Base-by-base conservation (phyloP, 108 stramenopile species). In the Skeletonema menzelii region DNA sequence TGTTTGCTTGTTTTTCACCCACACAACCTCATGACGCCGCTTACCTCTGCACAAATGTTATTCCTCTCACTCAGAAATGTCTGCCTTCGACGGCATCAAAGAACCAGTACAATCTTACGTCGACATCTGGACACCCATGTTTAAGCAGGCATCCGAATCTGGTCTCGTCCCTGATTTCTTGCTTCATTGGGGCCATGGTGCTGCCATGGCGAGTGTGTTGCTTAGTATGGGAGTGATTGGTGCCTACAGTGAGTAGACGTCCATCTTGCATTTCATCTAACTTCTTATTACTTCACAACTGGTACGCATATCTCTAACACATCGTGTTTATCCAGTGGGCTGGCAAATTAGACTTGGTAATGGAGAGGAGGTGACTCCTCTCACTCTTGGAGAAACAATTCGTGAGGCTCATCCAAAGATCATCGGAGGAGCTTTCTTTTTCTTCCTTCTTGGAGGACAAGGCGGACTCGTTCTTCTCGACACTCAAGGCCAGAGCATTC, bases 361-460 rank as follows among this genome's bases (percentile, higher is more conserved):
- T 34, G 83, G 83, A 5, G 73, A 76, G 17, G 79, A 76, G 35
- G 69, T 67, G 2, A 80, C 73, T 49, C 57, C 82, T 5, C 67
- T 84, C 46, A 82, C 84, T 27, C 57, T 84, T 13, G 85, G 85
- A 27, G 82, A 86, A n/a, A 83, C 85, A 8, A 76, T 79, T 37
- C 82, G 85, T 32, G 82, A 82, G 53, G 49, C 69, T 14, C 85
- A 86, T 47, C 85, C 85, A 13, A 85, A 82, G 67, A 60, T 63
- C 37, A 70, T 70, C 38, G 65, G 64, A 19, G 66, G 72, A 27
- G 84, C 84, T 19, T 73, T 85, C 57, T 81, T 81, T 13, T 84
- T 85, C 78, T 85, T 85, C 32, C 62, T 82, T 13, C 69, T 85
- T 24, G 84, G 84, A 40, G 84, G 84, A 27, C 84, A 85, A 44